Evolutionary conservation across 2,329 filamentous ascomycete species (phyloP).

Genomic region (Fusarium drepaniforme): DNA sequence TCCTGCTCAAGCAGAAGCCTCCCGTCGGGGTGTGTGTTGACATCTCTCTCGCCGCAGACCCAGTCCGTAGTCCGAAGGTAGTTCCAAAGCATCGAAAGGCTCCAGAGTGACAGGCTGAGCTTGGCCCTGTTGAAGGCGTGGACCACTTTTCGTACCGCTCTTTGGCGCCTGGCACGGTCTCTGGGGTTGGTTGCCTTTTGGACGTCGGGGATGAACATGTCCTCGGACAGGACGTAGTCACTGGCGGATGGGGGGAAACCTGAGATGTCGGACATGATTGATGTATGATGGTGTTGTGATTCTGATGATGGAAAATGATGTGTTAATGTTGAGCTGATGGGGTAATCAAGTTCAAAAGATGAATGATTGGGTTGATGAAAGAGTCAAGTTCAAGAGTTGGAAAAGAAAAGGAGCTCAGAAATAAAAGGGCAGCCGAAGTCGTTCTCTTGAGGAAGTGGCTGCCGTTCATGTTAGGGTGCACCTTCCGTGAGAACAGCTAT

Average conservation of each 20-base stretch:
- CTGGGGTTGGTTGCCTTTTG: neutral
- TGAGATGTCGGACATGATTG: neutral
- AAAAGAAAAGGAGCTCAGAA: neutral
- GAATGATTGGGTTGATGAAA: neutral
- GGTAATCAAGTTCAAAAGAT: neutral
- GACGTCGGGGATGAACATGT: neutral
- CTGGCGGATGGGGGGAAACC: neutral
- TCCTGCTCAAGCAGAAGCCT: neutral
- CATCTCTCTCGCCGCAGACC: neutral
- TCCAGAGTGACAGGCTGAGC: neutral
- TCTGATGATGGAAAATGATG: neutral
- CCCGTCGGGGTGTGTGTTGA: neutral
- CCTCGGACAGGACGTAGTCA: neutral
- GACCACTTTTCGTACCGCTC: neutral
- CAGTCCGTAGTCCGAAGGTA: neutral
- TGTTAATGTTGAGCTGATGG: neutral
- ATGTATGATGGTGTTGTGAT: neutral
- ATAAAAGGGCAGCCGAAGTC: neutral
- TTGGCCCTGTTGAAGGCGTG: neutral
- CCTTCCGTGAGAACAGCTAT: neutral
- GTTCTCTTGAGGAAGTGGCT: neutral
- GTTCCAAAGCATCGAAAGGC: neutral
- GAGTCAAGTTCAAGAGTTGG: neutral
- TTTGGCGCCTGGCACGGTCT: neutral
- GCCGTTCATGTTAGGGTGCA: neutral